Percentiles rank a stretch among this genome's conserved stretches.
phyloP scores from a whole-genome alignment of 306 rosid genomes.

The Rosa persica region DNA sequence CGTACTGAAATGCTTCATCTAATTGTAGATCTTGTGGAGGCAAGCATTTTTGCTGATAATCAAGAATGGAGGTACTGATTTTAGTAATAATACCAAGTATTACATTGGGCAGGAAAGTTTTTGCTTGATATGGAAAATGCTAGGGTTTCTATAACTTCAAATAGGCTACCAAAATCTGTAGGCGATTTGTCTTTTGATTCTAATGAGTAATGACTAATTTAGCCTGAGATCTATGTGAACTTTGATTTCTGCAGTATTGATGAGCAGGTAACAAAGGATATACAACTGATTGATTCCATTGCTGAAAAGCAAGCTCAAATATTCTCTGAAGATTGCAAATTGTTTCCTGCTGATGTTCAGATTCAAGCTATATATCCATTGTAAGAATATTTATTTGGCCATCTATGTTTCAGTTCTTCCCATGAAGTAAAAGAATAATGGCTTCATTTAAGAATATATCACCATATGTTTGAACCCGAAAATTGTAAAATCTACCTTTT shows the following conservation, averaged over 20 bases:
- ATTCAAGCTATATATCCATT: conserved; percentile 45
- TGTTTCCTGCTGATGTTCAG: too few species aligned
- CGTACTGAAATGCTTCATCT: conserved; percentile 87
- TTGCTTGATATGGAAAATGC: not conserved
- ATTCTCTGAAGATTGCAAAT: too few species aligned
- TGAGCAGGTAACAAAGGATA: conserved; percentile 83
- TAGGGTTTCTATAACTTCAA: not conserved
- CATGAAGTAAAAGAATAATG: not conserved
- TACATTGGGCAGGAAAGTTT: not conserved
- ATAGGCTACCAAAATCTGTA: not conserved
- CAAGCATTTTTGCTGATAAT: conserved; percentile 85
- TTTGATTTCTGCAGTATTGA: conserved; percentile 63
- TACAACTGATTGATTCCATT: conserved; percentile 85
- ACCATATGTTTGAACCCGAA: too few species aligned
- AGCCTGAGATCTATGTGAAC: conserved; percentile 21
- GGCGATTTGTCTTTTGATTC: not conserved
- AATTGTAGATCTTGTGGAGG: conserved; percentile 94
- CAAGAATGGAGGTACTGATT: conserved; percentile 83
- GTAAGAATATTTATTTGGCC: conserved; percentile 41
- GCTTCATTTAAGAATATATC: too few species aligned
- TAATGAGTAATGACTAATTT: not conserved
- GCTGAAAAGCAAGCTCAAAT: conserved; percentile 89
- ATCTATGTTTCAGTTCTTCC: not conserved
- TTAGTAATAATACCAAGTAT: not conserved
- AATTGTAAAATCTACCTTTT: not conserved